Conservation (phyloP, 2,329 filamentous ascomycete species). For the Ilyonectria destructans region DNA sequence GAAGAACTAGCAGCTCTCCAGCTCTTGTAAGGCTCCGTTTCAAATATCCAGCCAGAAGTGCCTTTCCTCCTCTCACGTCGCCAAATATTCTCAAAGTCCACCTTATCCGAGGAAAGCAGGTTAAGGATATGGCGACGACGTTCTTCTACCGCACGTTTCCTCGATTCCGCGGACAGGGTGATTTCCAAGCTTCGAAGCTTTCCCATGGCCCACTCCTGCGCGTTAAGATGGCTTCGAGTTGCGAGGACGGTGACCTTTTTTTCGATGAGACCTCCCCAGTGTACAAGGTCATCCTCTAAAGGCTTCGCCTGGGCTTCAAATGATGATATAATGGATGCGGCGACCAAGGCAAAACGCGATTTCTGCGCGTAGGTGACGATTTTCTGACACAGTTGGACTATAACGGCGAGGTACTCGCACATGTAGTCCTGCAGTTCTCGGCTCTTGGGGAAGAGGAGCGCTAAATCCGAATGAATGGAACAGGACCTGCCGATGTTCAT, state of each 20-base stretch:
- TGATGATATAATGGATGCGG: neutral
- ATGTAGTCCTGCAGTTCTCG: neutral
- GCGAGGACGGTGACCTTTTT: neutral
- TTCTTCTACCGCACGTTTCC: too few relatives aligned
- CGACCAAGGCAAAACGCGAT: neutral
- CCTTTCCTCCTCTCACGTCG: conserved; percentile 9
- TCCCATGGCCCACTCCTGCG: too few relatives aligned
- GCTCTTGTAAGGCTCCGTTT: neutral
- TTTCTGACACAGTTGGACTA: neutral
- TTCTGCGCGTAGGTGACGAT: neutral
- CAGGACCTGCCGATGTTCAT: neutral
- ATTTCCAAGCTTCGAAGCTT: too few relatives aligned
- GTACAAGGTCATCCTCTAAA: neutral
- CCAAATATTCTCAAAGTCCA: neutral
- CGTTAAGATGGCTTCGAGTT: too few relatives aligned
- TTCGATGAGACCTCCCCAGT: neutral
- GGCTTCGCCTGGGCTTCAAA: neutral
- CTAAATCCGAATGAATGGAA: neutral
- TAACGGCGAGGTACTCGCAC: conserved; percentile 4
- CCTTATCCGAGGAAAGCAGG: neutral
- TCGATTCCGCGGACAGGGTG: too few relatives aligned
- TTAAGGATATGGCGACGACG: neutral
- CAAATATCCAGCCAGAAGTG: neutral
- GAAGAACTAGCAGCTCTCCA: neutral
- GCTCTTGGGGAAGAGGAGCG: neutral